These are phyloP conservation scores for Trichoderma gamsii DNA, from an alignment of 495 filamentous ascomycete species.

Conservation along the genomic window DNA sequence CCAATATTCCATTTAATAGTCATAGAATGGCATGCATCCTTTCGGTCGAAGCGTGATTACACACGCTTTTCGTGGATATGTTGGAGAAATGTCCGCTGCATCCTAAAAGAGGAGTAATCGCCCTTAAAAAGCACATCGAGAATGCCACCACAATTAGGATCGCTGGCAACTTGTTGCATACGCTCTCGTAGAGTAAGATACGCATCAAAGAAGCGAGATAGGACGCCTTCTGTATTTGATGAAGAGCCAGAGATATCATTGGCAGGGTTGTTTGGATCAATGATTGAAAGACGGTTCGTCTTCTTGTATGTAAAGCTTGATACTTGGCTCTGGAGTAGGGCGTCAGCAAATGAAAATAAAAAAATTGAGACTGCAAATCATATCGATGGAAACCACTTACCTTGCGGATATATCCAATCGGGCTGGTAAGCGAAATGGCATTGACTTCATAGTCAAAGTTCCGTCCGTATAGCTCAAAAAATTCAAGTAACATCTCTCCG, in stretches of 20 bases:
- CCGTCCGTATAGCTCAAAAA: conserved; percentile 83
- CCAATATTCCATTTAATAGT: conserved; percentile 11
- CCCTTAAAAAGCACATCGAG: conserved; percentile 61
- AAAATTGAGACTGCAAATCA: neutral
- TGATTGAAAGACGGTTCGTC: conserved; percentile 59
- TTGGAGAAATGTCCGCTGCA: conserved; percentile 50
- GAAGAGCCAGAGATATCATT: conserved; percentile 89
- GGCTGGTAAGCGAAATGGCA: conserved; percentile 63
- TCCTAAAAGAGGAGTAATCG: conserved; percentile 61
- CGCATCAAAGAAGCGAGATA: conserved; percentile 58
- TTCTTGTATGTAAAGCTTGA: conserved; percentile 40
- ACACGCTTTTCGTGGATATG: conserved; percentile 19
- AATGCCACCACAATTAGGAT: conserved; percentile 45
- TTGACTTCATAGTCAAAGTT: conserved; percentile 57
- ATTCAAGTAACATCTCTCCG: conserved; percentile 73
- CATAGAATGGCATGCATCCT: neutral
- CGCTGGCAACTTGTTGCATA: conserved; percentile 42
- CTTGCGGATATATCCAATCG: conserved; percentile 67
- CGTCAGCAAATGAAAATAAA: conserved; percentile 21
- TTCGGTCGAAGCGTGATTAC: conserved; percentile 7
- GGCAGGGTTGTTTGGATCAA: conserved; percentile 75
- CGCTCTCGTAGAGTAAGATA: conserved; percentile 48
- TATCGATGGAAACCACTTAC: conserved; percentile 30
- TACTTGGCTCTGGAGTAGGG: conserved; percentile 27
- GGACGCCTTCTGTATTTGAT: conserved; percentile 54